phyloP scores from a whole-genome alignment of 2,329 filamentous ascomycete species.

The Plectosphaerella sp. region DNA sequence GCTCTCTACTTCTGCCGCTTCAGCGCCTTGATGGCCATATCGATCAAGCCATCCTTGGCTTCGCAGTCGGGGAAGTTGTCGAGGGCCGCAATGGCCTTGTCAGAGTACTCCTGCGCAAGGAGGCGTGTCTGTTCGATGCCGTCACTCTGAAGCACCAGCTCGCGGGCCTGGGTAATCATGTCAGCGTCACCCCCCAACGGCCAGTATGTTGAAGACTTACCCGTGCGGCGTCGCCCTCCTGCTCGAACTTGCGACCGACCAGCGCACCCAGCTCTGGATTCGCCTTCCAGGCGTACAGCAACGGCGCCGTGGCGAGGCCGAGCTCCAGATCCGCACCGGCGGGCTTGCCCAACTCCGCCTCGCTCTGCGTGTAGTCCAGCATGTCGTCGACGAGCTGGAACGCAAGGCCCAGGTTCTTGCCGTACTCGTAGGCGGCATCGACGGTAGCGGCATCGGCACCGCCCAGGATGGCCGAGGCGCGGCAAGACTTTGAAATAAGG shows the following conservation, averaged over 20 bases:
- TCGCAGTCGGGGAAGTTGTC: constrained; percentile 85
- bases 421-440: constrained; percentile 87
- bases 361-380: constrained; percentile 90
- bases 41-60: constrained; percentile 83
- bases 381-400: constrained; percentile 98
- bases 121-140: constrained; percentile 90
- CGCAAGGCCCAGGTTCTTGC: constrained; percentile 87
- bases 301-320: constrained; percentile 86
- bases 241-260: constrained; percentile 85
- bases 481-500: constrained; percentile 92
- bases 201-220: constrained; percentile 46
- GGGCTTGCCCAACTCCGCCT: constrained; percentile 84
- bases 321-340: constrained; percentile 91
- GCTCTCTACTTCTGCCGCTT: constrained; percentile 72
- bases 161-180: constrained; percentile 62
- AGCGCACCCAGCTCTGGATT: constrained; percentile 79
- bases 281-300: constrained; percentile 93
- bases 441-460: constrained; percentile 73
- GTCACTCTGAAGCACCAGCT: constrained; percentile 76
- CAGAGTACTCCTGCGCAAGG: constrained; percentile 84
- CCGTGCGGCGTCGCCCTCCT: constrained; percentile 77
- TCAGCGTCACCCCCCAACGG: constrained; percentile 8
- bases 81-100: constrained; percentile 84
- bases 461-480: constrained; percentile 82
- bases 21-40: constrained; percentile 92